Conservation (phyloP, 2,329 filamentous ascomycete genomes). For the Aspergillus sp. region DNA sequence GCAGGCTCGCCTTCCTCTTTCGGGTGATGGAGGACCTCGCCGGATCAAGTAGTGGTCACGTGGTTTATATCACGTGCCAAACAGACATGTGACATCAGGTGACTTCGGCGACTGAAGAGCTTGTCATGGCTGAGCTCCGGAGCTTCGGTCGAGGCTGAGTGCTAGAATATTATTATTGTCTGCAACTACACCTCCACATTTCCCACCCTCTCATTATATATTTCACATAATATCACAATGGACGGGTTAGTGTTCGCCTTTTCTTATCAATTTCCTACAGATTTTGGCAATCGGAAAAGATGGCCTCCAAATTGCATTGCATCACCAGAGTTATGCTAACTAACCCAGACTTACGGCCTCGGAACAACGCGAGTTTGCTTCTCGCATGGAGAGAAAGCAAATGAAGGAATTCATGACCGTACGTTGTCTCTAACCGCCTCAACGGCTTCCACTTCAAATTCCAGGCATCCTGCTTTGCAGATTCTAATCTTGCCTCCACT, state of each 20-base stretch:
- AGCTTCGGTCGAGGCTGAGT: conserved; percentile 13
- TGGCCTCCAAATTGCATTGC: not conserved
- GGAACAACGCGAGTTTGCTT: conserved; percentile 90
- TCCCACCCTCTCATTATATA: conserved; percentile 1
- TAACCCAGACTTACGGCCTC: conserved; percentile 63
- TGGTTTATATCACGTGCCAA: not conserved
- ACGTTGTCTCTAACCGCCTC: conserved; percentile 42
- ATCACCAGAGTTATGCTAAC: conserved; percentile 4
- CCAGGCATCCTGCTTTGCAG: not conserved
- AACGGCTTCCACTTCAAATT: not conserved
- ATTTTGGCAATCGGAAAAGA: not conserved
- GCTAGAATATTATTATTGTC: conserved; percentile 5
- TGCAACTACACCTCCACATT: conserved; percentile 2
- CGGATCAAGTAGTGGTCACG: not conserved
- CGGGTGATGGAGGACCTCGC: not conserved
- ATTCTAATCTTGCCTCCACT: conserved; percentile 7
- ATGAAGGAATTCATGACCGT: conserved; percentile 99
- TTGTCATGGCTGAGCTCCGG: conserved; percentile 21
- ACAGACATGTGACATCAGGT: conserved; percentile 7
- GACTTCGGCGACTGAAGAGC: conserved; percentile 14
- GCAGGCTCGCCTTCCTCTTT: not conserved
- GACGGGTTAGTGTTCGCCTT: conserved; percentile 30
- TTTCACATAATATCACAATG: conserved; percentile 30
- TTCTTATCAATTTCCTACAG: not conserved
- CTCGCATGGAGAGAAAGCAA: conserved; percentile 95